Evolutionary conservation across 108 stramenopile species (phyloP).

Genomic region (Aurantiochytrium sp.): DNA sequence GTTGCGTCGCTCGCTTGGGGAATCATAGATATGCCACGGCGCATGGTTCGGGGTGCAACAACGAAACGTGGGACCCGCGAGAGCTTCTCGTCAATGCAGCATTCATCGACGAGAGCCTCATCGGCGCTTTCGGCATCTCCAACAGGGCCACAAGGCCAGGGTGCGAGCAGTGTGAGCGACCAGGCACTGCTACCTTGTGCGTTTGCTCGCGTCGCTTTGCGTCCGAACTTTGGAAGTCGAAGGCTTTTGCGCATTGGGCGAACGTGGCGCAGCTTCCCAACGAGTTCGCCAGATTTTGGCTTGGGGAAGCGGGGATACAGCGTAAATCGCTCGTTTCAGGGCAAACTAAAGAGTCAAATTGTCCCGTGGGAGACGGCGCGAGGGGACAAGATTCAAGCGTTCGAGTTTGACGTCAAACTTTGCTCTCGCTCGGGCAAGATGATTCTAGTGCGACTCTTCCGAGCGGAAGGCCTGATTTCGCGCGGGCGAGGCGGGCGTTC

Average conservation of each 20-base stretch:
- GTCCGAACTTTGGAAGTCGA: background rate
- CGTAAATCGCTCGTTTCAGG: background rate
- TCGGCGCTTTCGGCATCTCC: too few relatives aligned
- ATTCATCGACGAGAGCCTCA: too few relatives aligned
- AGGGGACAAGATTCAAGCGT: background rate
- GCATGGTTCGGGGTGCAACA: too few relatives aligned
- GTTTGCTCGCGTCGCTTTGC: background rate
- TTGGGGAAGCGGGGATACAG: background rate
- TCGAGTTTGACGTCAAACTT: background rate
- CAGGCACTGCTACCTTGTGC: background rate
- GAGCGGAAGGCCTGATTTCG: background rate
- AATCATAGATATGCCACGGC: too few relatives aligned
- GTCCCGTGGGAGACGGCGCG: background rate
- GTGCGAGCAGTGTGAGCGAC: too few relatives aligned
- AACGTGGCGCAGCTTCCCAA: background rate
- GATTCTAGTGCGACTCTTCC: background rate
- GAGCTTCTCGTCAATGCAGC: too few relatives aligned
- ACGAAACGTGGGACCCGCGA: too few relatives aligned
- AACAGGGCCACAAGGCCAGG: too few relatives aligned
- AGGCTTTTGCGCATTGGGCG: background rate
- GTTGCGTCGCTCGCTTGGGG: too few relatives aligned
- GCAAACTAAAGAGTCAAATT: background rate
- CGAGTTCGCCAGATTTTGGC: background rate
- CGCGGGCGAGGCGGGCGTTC: background rate
- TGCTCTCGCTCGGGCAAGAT: background rate